phyloP scores from a whole-genome alignment of 148 eudicot species.

The Vaccinium macrocarpon region DNA sequence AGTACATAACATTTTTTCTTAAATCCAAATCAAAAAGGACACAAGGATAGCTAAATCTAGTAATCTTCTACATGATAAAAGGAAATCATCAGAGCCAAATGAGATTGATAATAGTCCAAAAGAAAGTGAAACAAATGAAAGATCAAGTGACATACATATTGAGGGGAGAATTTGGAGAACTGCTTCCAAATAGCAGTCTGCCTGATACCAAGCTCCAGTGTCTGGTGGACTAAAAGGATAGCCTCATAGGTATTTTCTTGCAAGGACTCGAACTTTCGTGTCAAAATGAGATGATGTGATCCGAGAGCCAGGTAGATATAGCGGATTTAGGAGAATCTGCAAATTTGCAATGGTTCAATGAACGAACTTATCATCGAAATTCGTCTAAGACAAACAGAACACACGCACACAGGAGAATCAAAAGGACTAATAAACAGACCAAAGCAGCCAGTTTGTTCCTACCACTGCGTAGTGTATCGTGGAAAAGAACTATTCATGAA shows the following conservation, averaged over 20 bases:
- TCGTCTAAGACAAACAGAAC: no score
- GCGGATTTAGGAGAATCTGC: constrained; percentile 91
- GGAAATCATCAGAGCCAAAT: not conserved
- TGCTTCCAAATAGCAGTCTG: constrained; percentile 5
- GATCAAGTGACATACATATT: not conserved
- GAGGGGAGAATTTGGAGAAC: not conserved
- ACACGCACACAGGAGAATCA: not conserved
- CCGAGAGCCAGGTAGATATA: constrained; percentile 88
- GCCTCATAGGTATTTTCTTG: constrained; percentile 77
- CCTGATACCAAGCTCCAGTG: not conserved
- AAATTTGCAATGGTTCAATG: constrained; percentile 17
- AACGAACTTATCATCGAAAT: not conserved
- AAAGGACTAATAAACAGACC: not conserved
- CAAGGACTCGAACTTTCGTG: constrained; percentile 92
- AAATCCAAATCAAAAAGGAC: not conserved
- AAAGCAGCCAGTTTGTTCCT: not conserved
- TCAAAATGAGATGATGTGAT: constrained; percentile 91
- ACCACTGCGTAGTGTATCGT: not conserved
- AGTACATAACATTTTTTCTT: not conserved
- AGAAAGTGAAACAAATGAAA: not conserved
- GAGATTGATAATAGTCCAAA: not conserved
- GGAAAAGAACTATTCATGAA: not conserved
- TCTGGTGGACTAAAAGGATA: constrained; percentile 10
- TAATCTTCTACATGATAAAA: not conserved
- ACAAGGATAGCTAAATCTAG: not conserved